Evolutionary conservation across 345 rosid species (phyloP), one percentile per base, ranked within the genome.

Genomic region (Populus simonii): DNA sequence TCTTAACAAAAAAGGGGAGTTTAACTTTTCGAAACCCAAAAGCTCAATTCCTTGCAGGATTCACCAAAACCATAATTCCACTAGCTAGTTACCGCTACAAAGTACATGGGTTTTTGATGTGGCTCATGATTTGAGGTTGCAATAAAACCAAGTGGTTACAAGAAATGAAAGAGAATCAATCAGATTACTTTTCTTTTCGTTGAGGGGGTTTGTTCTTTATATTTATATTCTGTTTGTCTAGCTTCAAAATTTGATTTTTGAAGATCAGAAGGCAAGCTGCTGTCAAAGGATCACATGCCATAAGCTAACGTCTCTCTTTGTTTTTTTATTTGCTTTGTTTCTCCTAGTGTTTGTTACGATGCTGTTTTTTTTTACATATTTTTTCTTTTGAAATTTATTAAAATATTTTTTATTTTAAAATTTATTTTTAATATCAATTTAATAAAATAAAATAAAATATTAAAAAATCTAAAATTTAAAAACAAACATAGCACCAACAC

Each of bases 251-350:
- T 85, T 85, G 85, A 87, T 82, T 87, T 84, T 83, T 75, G 74
- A 82, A 83, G 77, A 47, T 71, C 55, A 38, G 73, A 75, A 69
- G 84, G 76, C 33, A 73, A 78, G 10, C 45, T 41, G 11, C 77
- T 72, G 84, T 78, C 80, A 63, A 45, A 39, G 27, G 43, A 67
- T 31, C 88, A 79, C 87, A 74, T 55, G 83, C 68, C 78, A 79
- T 75, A 78, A 87, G 70, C 79, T 73, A 89, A 87, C 89, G 89
- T 89, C 89, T 87, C 89, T 79, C 82, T 79, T 73, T 61, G 38
- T 1, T 63, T 74, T 66, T 7, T 6, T 69, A 33, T 33, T 33
- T 35, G 29, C 5, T 18, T 33, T 25, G 33, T n/a, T 20, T 76
- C 67, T 39, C 41, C 6, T 33, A 33, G 36, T 33, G 36, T 33